Evolutionary conservation across 495 filamentous ascomycete genomes (phyloP).

Genomic region (Recurvomyces mirabilis): DNA sequence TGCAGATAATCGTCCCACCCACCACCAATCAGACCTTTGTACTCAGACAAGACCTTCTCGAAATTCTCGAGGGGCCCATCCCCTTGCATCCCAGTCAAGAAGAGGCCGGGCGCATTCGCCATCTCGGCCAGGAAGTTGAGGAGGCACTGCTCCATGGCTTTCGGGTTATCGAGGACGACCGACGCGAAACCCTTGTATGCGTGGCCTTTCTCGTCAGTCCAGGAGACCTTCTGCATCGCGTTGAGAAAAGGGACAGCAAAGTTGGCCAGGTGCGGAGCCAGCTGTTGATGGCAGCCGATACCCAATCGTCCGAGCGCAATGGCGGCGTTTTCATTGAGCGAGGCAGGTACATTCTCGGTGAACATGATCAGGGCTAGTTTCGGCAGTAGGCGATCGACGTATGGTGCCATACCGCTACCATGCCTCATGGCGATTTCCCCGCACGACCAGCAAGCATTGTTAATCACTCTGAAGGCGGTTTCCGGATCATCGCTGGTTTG

Average conservation of each 20-base stretch:
- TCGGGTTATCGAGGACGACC: constrained; percentile 74
- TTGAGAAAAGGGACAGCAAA: constrained; percentile 74
- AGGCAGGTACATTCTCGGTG: constrained; percentile 75
- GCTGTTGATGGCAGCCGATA: constrained; percentile 60
- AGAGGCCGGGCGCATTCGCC: constrained; percentile 65
- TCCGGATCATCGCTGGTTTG: constrained; percentile 58
- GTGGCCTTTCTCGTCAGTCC: constrained; percentile 88
- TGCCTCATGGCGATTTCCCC: constrained; percentile 87
- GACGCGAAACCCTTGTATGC: constrained; percentile 83
- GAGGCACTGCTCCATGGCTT: constrained; percentile 80
- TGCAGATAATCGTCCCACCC: constrained; percentile 14
- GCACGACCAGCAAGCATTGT: constrained; percentile 96
- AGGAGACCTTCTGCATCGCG: constrained; percentile 71
- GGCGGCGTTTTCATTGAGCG: constrained; percentile 87
- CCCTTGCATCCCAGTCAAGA: constrained; percentile 42
- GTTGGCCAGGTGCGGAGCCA: constrained; percentile 69
- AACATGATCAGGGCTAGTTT: constrained; percentile 67
- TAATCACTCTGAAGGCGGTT: constrained; percentile 78
- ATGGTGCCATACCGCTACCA: constrained; percentile 59
- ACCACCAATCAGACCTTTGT: constrained; percentile 16
- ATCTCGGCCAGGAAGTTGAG: constrained; percentile 63
- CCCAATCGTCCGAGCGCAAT: constrained; percentile 87
- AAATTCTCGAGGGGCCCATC: constrained; percentile 40
- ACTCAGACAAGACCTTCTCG: constrained; percentile 16
- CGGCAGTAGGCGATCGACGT: constrained; percentile 62